Percentiles rank a stretch among this genome's conserved stretches.
These are phyloP conservation scores for Flagelloscypha sp. DNA, from an alignment of 768 basidiomycete species.

Conservation along the genomic window DNA sequence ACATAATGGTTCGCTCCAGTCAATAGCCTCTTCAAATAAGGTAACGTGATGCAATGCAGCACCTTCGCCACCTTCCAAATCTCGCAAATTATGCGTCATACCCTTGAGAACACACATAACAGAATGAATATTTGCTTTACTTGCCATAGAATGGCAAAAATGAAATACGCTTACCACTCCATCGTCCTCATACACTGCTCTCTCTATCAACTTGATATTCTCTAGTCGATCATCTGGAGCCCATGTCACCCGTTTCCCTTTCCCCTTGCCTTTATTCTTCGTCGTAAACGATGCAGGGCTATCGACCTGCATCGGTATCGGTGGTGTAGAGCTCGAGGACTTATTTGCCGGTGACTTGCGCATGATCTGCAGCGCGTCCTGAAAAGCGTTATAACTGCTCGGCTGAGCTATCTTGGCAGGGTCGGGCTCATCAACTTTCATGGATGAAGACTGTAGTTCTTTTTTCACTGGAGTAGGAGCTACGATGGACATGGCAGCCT, in stretches of 20 bases:
- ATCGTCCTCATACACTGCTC: conserved; percentile 85
- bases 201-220: conserved; percentile 72
- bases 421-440: too few relatives aligned
- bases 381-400: conserved; percentile 71
- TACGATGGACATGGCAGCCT: too few relatives aligned
- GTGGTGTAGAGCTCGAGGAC: conserved; percentile 53
- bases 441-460: too few relatives aligned
- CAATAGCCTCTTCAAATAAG: conserved; percentile 77
- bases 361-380: conserved; percentile 75
- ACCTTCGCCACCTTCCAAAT: conserved; percentile 83
- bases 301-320: conserved; percentile 20
- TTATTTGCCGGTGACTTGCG: conserved; percentile 53
- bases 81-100: conserved; percentile 64
- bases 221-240: conserved; percentile 67
- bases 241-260: conserved; percentile 76
- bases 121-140: too few relatives aligned
- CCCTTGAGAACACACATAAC: conserved; percentile 49
- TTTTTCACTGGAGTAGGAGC: conserved; percentile 44
- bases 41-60: conserved; percentile 77
- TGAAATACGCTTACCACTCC: conserved; percentile 52
- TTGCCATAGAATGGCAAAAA: conserved; percentile 18
- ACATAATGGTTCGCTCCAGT: conserved; percentile 81
- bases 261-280: conserved; percentile 23
- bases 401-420: conserved; percentile 59
- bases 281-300: conserved; percentile 6